phyloP scores from a whole-genome alignment of 768 basidiomycete genomes.

The Strobilomyces dryophilus region DNA sequence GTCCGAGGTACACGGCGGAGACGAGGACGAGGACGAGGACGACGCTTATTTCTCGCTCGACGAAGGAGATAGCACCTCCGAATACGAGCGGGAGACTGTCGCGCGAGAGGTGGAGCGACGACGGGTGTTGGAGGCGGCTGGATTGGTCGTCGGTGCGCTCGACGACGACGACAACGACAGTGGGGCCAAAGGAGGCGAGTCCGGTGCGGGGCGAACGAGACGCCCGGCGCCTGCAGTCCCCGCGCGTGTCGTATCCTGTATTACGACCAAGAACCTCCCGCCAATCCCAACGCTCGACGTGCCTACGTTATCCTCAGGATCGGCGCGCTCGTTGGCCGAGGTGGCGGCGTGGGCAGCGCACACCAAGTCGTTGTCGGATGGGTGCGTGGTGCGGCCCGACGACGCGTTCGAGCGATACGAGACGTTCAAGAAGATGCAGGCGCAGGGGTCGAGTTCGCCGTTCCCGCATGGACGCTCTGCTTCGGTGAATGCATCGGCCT shows the following conservation, averaged over 20 bases:
- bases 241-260: background rate
- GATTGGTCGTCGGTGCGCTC: constrained; percentile 62
- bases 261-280: constrained; percentile 49
- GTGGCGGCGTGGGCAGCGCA: background rate
- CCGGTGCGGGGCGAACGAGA: constrained; percentile 13
- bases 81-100: constrained; percentile 1
- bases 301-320: constrained; percentile 7
- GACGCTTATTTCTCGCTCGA: constrained; percentile 33
- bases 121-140: constrained; percentile 84
- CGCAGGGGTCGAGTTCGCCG: constrained; percentile 5
- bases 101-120: constrained; percentile 70
- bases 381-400: constrained; percentile 41
- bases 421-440: constrained; percentile 60
- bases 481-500: background rate
- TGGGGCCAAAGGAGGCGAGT: no score
- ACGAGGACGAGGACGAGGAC: constrained; percentile 31
- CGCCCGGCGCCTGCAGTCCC: constrained; percentile 27
- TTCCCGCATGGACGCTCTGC: background rate
- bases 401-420: constrained; percentile 92
- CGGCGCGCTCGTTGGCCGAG: no score
- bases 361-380: constrained; percentile 12
- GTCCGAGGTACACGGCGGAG: constrained; percentile 16
- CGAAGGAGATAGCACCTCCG: constrained; percentile 23
- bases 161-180: background rate
- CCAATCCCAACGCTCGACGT: constrained; percentile 39